Evolutionary conservation across 1,139 yeast species (phyloP), one percentile per base, ranked within the genome.

Genomic region (Yamadazyma taylorii): DNA sequence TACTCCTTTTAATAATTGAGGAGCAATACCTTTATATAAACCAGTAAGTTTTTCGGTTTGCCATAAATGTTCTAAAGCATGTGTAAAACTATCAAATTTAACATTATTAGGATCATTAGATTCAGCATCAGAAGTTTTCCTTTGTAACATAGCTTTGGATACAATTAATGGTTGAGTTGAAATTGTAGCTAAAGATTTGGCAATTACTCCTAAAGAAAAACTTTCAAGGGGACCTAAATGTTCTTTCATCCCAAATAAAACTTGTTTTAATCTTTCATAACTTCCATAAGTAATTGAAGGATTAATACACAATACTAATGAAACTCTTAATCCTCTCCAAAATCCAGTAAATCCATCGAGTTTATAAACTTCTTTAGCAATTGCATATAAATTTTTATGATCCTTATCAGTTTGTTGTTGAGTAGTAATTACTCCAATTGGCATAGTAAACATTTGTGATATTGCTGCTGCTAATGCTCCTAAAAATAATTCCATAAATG

Each of bases 241-340:
- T 38, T 65, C 55, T 55, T 73, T 70, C 41, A 47, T 52, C 14
- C 70, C 72, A 55, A 70, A 84, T 33, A 85, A 51, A 4, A 77
- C 50, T 38, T 69, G 70, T 56, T 77, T 81, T 50, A 87, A 69
- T 46, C 88, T 74, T 58, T 85, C 92, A 58, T 79, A 85, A 2
- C 89, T 74, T 5, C 95, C 95, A 58, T 86, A 88, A 5, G 96
- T 87, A 55, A 87, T 87, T 30, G 95, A 82, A 4, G 96, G 96
- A 63, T 87, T 87, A 42, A 83, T 69, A 26, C 94, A 87, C 37
- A 87, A 73, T 5, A 87, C 85, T 52, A 87, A 63, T 10, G 89
- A 81, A 8, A 89, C 95, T 56, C 87, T 81, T 45, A 87, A 73
- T 0, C 96, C 96, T 49, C 81, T 74, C 96, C 96, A 87, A 43